Base-by-base conservation (phyloP, 805 yeast genomes). In the Metschnikowia peoriensis region DNA sequence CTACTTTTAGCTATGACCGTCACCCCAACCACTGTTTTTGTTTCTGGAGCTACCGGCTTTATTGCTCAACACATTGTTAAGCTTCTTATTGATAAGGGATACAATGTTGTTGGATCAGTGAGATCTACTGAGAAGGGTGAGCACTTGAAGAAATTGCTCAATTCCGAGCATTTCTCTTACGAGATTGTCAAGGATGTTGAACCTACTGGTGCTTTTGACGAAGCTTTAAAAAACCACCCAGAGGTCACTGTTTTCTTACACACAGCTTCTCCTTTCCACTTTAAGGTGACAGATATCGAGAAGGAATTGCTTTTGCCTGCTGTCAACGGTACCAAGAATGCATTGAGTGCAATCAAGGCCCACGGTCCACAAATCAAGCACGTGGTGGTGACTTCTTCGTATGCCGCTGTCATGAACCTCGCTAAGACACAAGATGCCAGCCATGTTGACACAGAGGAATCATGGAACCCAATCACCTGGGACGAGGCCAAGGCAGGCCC, bases 211-310 rank as follows among this genome's bases (percentile, higher is more conserved):
- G 81, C 83, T 0, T 80, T 80, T 54, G 78, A 77, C 52, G 65
- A 65, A n/a, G 75, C 77, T 0, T 70, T 83, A 57, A 64, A 75
- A 58, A 69, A 68, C 16, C 76, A 77, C 56, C 77, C 78, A 35
- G 85, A 82, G 41, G 76, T 82, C 51, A 70, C 72, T 12, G 80
- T 76, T 35, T 83, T 84, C 46, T 58, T 83, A 45, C 89, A 84
- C 65, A 76, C 84, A 10, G 88, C 89, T 3, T 78, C 85, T n/a
- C 87, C 88, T 12, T 78, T 79, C 61, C 69, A 74, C 32, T 78
- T 75, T 62, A 71, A 75, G 14, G 66, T 71, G 32, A 65, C 71
- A 9, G 72, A 76, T 53, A 68, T 77, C 35, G 84, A 77, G 52
- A 74, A 76, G 49, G 84, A 80, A 17, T 69, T 83, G 51, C 66